These are phyloP conservation scores for Rhodamnia rubescens DNA, from an alignment of 345 rosid genomes.

Conservation along the genomic window DNA sequence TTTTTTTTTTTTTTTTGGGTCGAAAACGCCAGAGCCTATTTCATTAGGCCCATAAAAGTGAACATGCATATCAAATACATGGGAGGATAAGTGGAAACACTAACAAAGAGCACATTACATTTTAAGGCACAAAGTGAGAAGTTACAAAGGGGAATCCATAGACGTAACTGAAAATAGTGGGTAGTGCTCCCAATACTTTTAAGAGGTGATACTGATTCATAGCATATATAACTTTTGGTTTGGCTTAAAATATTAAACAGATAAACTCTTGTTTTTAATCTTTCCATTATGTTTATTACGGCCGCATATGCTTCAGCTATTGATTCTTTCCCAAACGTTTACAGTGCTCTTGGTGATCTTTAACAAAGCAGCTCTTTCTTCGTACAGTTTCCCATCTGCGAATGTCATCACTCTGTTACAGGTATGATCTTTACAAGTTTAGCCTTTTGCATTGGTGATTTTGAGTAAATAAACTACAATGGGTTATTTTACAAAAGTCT, in stretches of 20 bases:
- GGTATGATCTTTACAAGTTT: constrained; percentile 22
- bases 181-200: not conserved
- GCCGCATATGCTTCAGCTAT: not conserved
- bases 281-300: not conserved
- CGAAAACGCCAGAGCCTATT: not conserved
- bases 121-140: not conserved
- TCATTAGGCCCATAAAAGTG: not conserved
- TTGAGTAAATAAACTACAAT: not conserved
- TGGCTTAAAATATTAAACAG: not conserved
- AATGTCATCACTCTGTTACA: constrained; percentile 86
- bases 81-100: not conserved
- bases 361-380: constrained; percentile 98
- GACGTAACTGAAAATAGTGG: not conserved
- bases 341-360: constrained; percentile 87
- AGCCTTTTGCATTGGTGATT: not conserved
- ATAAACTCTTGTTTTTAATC: not conserved
- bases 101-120: not conserved
- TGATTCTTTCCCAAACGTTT: not conserved
- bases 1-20: too few species aligned
- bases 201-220: not conserved
- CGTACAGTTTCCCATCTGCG: constrained; percentile 77
- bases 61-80: not conserved
- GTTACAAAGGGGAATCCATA: not conserved
- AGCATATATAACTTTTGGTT: not conserved
- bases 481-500: not conserved